These are phyloP conservation scores for Polyplosphaeria fusca DNA, from an alignment of 495 filamentous ascomycete species.

Conservation along the genomic window DNA sequence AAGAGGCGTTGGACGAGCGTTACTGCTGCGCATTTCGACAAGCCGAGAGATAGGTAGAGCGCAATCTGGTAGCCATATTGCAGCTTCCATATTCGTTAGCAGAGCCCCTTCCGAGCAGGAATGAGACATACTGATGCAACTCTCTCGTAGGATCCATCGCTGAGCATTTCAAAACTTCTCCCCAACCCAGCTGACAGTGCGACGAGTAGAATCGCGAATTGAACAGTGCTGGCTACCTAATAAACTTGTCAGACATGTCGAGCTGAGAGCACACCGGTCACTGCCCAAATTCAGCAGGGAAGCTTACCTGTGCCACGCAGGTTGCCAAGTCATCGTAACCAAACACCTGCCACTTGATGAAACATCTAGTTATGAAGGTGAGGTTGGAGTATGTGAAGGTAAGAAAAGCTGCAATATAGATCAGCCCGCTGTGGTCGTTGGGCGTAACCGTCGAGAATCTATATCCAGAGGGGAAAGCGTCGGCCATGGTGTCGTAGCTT, in stretches of 20 bases:
- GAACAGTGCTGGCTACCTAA: not conserved
- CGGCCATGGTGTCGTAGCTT: constrained; percentile 8
- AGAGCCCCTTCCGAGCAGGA: too few species aligned
- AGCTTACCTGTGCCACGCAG: constrained; percentile 23
- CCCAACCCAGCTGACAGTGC: constrained; percentile 13
- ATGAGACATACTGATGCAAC: constrained; percentile 15
- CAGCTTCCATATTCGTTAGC: constrained; percentile 1
- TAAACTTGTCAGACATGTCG: too few species aligned
- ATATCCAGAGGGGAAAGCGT: not conserved
- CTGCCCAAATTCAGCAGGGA: not conserved
- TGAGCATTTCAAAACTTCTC: constrained; percentile 11
- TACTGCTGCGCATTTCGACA: constrained; percentile 25
- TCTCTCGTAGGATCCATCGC: not conserved
- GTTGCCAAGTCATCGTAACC: constrained; percentile 30
- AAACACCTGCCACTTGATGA: constrained; percentile 29
- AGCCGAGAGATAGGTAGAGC: constrained; percentile 18
- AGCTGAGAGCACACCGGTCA: too few species aligned
- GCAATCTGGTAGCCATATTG: constrained; percentile 20
- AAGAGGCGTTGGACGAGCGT: constrained; percentile 27
- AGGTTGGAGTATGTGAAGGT: constrained; percentile 20
- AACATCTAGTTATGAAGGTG: constrained; percentile 20
- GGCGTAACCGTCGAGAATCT: constrained; percentile 20
- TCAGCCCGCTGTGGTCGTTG: constrained; percentile 25
- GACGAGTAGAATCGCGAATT: constrained; percentile 12
- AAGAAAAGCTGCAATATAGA: constrained; percentile 29